Conservation (phyloP, 2,329 filamentous ascomycete genomes). For the Fusarium robinianum region DNA sequence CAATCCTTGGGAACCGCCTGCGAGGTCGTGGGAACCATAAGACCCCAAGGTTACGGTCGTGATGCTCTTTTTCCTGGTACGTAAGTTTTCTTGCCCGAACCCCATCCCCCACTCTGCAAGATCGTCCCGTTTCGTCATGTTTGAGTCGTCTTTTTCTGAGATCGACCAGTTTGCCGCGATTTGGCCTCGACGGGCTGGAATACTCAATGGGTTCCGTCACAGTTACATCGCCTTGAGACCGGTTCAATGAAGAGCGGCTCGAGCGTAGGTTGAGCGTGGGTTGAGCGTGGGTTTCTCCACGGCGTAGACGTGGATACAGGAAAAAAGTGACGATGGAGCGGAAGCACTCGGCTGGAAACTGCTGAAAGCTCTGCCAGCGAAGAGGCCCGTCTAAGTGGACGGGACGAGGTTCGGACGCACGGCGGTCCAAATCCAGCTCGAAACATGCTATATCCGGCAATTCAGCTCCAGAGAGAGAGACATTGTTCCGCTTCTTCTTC, state of each 20-base stretch:
- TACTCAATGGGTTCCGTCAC: not conserved
- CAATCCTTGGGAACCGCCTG: not conserved
- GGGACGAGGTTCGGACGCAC: too few species aligned
- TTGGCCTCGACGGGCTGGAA: constrained; percentile 1
- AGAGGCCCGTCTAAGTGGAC: too few species aligned
- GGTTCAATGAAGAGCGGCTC: constrained; percentile 1
- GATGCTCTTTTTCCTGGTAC: too few species aligned
- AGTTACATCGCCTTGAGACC: constrained; percentile 4
- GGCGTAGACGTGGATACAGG: too few species aligned
- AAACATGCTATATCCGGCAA: not conserved
- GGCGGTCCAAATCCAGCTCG: not conserved
- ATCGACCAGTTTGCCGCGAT: not conserved
- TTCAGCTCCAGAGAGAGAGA: not conserved
- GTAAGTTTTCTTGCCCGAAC: not conserved
- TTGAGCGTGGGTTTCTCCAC: not conserved
- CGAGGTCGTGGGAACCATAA: not conserved
- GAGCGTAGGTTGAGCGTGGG: not conserved
- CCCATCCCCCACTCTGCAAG: not conserved
- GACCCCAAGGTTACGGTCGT: too few species aligned
- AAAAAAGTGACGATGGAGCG: too few species aligned
- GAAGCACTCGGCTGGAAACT: too few species aligned
- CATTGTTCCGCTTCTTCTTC: too few species aligned
- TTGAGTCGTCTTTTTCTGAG: not conserved
- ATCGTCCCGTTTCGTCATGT: not conserved
- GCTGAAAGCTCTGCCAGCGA: too few species aligned